phyloP scores from a whole-genome alignment of 2,329 filamentous ascomycete genomes.

The Beauveria caledonica region DNA sequence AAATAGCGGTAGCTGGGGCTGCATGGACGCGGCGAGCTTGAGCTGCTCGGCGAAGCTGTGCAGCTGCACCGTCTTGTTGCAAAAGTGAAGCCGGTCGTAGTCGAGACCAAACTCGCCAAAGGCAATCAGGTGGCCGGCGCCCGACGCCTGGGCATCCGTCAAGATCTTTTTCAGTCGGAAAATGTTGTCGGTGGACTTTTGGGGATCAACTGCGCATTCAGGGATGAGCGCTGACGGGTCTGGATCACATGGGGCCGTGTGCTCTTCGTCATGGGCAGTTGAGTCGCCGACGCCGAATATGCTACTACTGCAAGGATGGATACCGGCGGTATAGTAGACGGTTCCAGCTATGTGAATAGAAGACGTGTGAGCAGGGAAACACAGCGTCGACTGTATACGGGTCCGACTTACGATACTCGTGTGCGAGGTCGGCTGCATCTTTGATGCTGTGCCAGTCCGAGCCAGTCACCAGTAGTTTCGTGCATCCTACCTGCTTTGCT shows the following conservation, averaged over 20 bases:
- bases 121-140: slow-evolving; percentile 51
- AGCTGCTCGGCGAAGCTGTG: slow-evolving; percentile 82
- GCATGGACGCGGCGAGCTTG: slow-evolving; percentile 58
- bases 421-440: slow-evolving; percentile 65
- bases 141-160: slow-evolving; percentile 41
- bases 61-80: slow-evolving; percentile 68
- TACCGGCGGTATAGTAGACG: slow-evolving; percentile 85
- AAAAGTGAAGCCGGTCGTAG: slow-evolving; percentile 84
- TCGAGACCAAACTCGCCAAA: slow-evolving; percentile 95
- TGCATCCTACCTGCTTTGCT: slow-evolving; percentile 69
- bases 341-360: slow-evolving; percentile 49
- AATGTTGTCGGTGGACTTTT: slow-evolving; percentile 43
- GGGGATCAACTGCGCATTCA: slow-evolving; percentile 39
- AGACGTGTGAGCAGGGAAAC: slow-evolving; percentile 11
- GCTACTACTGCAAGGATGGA: slow-evolving; percentile 83
- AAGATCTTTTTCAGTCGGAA: slow-evolving; percentile 57
- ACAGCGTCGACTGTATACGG: background rate
- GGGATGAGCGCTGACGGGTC: slow-evolving; percentile 38
- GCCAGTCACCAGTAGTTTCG: slow-evolving; percentile 88
- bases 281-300: slow-evolving; percentile 45
- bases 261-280: slow-evolving; percentile 40
- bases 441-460: slow-evolving; percentile 74
- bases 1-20: slow-evolving; percentile 78
- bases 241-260: slow-evolving; percentile 45
- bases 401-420: slow-evolving; percentile 57